phyloP scores from a whole-genome alignment of 2,329 filamentous ascomycete species.

The Arthrobotrys musiformis region DNA sequence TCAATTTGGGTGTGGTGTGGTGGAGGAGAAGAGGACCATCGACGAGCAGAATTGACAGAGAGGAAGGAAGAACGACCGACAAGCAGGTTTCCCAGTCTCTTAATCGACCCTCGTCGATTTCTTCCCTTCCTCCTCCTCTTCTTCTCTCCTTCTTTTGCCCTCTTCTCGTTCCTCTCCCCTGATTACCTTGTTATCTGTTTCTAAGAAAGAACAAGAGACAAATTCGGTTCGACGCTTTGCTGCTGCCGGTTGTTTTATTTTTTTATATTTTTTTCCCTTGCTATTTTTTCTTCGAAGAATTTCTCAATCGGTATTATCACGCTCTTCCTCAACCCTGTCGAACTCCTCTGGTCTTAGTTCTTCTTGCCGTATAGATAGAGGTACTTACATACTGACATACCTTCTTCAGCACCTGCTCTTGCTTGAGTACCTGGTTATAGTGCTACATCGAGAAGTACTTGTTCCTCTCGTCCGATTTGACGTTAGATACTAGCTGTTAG shows the following conservation, averaged over 20 bases:
- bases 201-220: slow-evolving; percentile 15
- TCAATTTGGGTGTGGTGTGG: neutral
- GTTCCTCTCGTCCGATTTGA: slow-evolving; percentile 16
- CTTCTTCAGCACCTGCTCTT: neutral
- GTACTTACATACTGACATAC: neutral
- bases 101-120: neutral
- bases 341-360: neutral
- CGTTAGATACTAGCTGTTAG: slow-evolving; percentile 9
- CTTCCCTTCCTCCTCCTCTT: neutral
- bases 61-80: neutral
- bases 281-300: too few relatives aligned
- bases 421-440: neutral
- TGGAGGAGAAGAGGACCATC: neutral
- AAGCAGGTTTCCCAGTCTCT: neutral
- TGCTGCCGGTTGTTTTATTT: too few relatives aligned
- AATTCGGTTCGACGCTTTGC: slow-evolving; percentile 27
- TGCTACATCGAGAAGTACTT: too few relatives aligned
- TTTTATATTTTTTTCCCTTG: neutral
- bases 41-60: neutral
- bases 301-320: slow-evolving; percentile 35
- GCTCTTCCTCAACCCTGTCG: slow-evolving; percentile 3
- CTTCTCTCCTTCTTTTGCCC: neutral
- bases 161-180: neutral
- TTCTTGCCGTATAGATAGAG: neutral
- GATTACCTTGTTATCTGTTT: neutral